Percentiles rank a stretch among this genome's conserved stretches.
Evolutionary conservation across 352 stramenopile genomes (phyloP).

Genomic region (Phytopythium boreale): DNA sequence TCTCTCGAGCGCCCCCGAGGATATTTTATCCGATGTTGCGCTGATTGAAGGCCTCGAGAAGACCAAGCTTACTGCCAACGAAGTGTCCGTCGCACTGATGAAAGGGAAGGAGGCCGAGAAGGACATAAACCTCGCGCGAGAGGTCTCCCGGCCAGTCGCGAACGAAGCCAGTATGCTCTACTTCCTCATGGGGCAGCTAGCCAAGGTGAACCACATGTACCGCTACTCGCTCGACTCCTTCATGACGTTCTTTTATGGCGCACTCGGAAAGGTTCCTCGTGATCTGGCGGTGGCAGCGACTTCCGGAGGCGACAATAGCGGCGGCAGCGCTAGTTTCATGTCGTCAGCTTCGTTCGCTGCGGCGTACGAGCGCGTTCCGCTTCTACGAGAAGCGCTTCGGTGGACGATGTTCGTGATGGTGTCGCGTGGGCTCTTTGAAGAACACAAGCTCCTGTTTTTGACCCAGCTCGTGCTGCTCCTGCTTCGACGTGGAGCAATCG

Average conservation of each 20-base stretch:
- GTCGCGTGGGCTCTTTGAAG: slow-evolving; percentile 88
- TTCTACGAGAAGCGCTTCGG: slow-evolving; percentile 73
- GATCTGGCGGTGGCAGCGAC: not conserved
- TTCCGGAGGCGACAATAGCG: not conserved
- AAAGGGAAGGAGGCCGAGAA: slow-evolving; percentile 87
- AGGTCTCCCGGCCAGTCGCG: slow-evolving; percentile 89
- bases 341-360: slow-evolving; percentile 29
- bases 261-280: slow-evolving; percentile 64
- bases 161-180: slow-evolving; percentile 91
- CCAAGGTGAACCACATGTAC: slow-evolving; percentile 92
- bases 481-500: slow-evolving; percentile 62
- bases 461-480: slow-evolving; percentile 86
- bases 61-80: slow-evolving; percentile 88
- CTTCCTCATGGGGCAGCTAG: slow-evolving; percentile 89
- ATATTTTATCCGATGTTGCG: slow-evolving; percentile 90
- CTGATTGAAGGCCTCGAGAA: slow-evolving; percentile 92
- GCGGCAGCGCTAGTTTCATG: slow-evolving; percentile 2
- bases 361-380: slow-evolving; percentile 51
- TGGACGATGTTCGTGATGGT: slow-evolving; percentile 91
- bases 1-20: slow-evolving; percentile 88
- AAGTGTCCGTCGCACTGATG: slow-evolving; percentile 79
- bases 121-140: slow-evolving; percentile 89
- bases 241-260: slow-evolving; percentile 86
- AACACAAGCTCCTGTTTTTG: slow-evolving; percentile 90
- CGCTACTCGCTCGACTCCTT: slow-evolving; percentile 92